Percentiles rank a stretch among this genome's conserved stretches.
phyloP scores from a whole-genome alignment of 75 land plant genomes.

The Picea glauca region DNA sequence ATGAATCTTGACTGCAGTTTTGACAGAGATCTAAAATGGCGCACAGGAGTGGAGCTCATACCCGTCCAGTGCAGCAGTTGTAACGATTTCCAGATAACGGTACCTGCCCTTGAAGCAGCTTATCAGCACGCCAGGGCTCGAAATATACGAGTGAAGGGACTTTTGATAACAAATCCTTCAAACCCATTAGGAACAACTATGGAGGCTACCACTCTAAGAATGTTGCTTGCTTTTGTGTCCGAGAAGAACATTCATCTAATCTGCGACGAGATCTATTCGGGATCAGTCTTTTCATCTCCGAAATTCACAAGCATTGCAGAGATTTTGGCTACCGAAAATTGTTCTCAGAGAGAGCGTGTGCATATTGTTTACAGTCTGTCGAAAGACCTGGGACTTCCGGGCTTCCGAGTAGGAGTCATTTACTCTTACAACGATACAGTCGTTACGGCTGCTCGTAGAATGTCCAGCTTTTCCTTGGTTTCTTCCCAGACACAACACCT shows the following conservation, averaged over 20 bases:
- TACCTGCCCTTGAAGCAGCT: constrained; percentile 55
- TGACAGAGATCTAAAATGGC: constrained; percentile 74
- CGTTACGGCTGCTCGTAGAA: constrained; percentile 26
- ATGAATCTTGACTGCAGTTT: constrained; percentile 38
- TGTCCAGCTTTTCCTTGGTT: constrained; percentile 53
- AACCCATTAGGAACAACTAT: constrained; percentile 73
- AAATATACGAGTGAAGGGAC: constrained; percentile 55
- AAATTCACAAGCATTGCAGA: constrained; percentile 45
- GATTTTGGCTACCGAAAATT: constrained; percentile 17
- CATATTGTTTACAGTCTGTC: constrained; percentile 68
- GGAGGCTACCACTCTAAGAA: constrained; percentile 34
- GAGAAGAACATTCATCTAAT: constrained; percentile 80
- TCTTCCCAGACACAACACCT: constrained; percentile 70
- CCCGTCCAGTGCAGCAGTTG: constrained; percentile 69
- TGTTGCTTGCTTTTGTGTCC: constrained; percentile 50
- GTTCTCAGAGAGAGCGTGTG: constrained; percentile 26
- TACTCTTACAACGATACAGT: constrained; percentile 50
- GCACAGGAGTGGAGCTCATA: constrained; percentile 71
- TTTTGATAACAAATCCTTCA: constrained; percentile 71
- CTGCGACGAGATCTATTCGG: constrained; percentile 86
- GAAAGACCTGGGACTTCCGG: constrained; percentile 59
- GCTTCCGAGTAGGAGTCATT: constrained; percentile 55
- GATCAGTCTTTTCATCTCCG: constrained; percentile 30
- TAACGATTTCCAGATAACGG: constrained; percentile 52
- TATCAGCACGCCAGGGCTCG: constrained; percentile 48